A percentile compares a stretch with the other conserved stretches of the same genome.
Conservation (phyloP, 139 green algal genomes). For the Ettlia oleoabundans region DNA sequence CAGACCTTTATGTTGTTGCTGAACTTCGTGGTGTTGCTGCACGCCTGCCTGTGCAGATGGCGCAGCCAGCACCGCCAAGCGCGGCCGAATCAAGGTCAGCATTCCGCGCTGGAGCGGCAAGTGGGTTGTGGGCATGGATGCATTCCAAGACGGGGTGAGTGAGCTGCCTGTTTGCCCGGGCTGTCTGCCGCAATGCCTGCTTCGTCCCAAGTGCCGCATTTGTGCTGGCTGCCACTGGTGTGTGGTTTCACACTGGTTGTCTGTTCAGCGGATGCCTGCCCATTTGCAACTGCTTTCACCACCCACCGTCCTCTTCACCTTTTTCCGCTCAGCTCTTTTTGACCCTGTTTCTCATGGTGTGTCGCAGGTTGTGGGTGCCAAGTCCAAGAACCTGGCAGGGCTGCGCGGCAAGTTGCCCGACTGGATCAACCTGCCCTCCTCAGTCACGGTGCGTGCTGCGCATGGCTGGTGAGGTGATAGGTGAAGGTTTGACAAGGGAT, state of each 20-base stretch:
- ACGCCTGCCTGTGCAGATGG: not conserved
- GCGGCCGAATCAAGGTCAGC: not conserved
- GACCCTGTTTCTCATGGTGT: too few species aligned
- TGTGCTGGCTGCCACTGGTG: too few species aligned
- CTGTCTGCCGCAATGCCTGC: too few species aligned
- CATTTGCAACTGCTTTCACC: too few species aligned
- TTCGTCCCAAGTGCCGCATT: too few species aligned
- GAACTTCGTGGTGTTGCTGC: not conserved
- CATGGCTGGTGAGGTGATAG: not conserved
- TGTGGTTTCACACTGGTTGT: too few species aligned
- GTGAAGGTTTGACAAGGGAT: not conserved
- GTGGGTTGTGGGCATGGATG: constrained; percentile 88
- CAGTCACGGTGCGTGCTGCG: constrained; percentile 63
- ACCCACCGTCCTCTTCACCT: not conserved
- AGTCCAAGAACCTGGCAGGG: constrained; percentile 93
- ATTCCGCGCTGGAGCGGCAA: constrained; percentile 72
- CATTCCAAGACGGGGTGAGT: constrained; percentile 79
- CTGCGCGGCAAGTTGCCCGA: constrained; percentile 88
- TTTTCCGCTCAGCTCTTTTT: too few species aligned
- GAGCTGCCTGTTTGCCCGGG: too few species aligned
- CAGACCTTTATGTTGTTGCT: too few species aligned
- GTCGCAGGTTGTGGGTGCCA: constrained; percentile 93
- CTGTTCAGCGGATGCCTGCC: too few species aligned
- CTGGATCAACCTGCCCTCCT: constrained; percentile 87
- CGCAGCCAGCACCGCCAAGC: not conserved